These are phyloP conservation scores for Cynara cardunculus DNA, from an alignment of 129 eudicot species.

Conservation along the genomic window DNA sequence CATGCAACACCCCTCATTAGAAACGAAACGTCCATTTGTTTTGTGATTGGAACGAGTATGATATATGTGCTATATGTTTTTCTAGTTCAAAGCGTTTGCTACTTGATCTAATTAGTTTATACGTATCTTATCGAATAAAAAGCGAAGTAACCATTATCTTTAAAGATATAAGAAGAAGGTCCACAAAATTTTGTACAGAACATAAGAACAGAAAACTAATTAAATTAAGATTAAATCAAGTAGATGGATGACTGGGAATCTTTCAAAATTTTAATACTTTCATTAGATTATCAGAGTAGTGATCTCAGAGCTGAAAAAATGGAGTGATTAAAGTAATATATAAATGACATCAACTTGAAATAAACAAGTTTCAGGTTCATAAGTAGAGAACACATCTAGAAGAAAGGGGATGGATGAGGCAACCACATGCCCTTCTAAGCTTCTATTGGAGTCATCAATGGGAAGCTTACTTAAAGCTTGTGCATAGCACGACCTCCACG, in stretches of 20 bases:
- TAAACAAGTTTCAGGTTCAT: neutral
- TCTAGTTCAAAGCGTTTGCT: too few relatives aligned
- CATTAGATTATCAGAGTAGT: neutral
- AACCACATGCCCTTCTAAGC: neutral
- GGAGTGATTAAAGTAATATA: neutral
- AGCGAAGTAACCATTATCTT: neutral
- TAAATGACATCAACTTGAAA: neutral
- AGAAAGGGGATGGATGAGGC: neutral
- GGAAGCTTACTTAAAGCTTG: slow-evolving; percentile 1
- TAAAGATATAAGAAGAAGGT: neutral
- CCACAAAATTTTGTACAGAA: neutral
- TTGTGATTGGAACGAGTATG: too few relatives aligned
- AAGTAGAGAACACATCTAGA: neutral
- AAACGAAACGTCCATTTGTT: too few relatives aligned
- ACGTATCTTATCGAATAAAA: neutral
- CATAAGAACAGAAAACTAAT: neutral
- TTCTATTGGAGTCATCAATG: neutral
- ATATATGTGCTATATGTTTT: too few relatives aligned
- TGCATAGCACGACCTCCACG: neutral
- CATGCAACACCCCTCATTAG: too few relatives aligned
- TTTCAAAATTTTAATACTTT: neutral
- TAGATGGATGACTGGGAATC: neutral
- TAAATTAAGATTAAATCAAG: neutral
- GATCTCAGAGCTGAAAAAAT: neutral
- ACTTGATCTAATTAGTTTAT: too few relatives aligned